Evolutionary conservation across 805 yeast species (phyloP), one percentile per base, ranked within the genome.

Genomic region (Kazachstania taianensis): DNA sequence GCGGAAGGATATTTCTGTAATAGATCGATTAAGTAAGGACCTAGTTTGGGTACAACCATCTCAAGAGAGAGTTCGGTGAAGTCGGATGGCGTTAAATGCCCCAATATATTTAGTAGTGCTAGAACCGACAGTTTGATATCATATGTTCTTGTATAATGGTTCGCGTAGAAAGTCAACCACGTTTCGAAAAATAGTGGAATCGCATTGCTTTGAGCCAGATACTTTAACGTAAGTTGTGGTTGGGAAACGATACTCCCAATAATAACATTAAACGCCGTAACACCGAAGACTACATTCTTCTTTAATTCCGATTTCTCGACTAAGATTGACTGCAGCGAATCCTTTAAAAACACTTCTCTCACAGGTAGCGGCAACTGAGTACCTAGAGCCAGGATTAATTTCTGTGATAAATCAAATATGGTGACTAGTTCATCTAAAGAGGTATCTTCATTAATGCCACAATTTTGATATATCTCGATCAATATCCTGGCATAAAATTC

Each of bases 101-200:
- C 42, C 10, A 69, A 32, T 10, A 83, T 40, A 8, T 74, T 65
- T 39, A 87, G 57, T 16, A 81, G 52, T 0, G 92, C 94, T 44
- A 89, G 58, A 2, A 74, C 63, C 1, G 83, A 74, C 29, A 89
- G 59, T 57, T 86, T 87, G 55, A 84, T 66, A 58, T 89, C 97
- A 49, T 71, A 82, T 2, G 84, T 94, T 41, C 94, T 65, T 16
- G 69, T 68, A 46, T 80, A 67, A 19, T 63, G 60, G 4, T 76
- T 70, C 27, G 75, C 61, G 27, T 50, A 49, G 28, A 33, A 37
- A 3, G 50, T 48, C 9, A 55, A 40, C 62, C 62, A 57, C 7
- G 67, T 47, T 15, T 68, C 63, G 48, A 87, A 72, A 47, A 83
- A 73, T 10, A 60, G 47, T 24, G 68, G 66, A 5, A 75, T 52